Percentiles rank a stretch among this genome's conserved stretches.
Conservation (phyloP, 768 basidiomycete genomes). For the Collybia sordida region DNA sequence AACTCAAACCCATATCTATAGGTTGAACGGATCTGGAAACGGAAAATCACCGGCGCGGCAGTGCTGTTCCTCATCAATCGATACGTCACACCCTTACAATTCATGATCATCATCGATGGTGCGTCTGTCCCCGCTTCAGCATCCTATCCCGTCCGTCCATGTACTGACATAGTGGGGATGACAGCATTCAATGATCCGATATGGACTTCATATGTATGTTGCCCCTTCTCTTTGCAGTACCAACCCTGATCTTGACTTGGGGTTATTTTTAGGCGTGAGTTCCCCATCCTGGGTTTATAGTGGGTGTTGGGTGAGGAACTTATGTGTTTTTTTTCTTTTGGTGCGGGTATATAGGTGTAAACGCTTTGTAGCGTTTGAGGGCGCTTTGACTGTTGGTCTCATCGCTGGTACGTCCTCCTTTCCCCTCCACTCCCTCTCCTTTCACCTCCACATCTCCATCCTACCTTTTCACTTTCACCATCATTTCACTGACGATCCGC, state of each 20-base stretch:
- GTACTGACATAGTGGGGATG: no score
- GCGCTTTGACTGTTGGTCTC: slow-evolving; percentile 22
- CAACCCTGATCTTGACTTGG: background rate
- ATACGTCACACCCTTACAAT: slow-evolving; percentile 25
- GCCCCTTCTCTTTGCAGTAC: no score
- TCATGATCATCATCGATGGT: slow-evolving; percentile 24
- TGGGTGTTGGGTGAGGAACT: no score
- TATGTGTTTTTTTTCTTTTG: no score
- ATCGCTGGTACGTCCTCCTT: slow-evolving; percentile 23
- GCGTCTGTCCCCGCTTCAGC: background rate
- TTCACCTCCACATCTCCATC: no score
- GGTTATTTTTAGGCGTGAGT: slow-evolving; percentile 3
- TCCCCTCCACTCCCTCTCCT: no score
- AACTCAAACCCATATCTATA: no score
- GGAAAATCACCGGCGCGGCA: slow-evolving; percentile 19
- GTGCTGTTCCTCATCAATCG: slow-evolving; percentile 19
- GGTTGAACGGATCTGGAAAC: slow-evolving; percentile 29
- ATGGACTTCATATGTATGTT: slow-evolving; percentile 20
- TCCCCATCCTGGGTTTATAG: no score
- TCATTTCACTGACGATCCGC: background rate
- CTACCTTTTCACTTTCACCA: background rate
- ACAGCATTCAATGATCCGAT: slow-evolving; percentile 22
- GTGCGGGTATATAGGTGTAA: slow-evolving; percentile 20
- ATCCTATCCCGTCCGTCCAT: background rate
- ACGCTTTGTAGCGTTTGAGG: slow-evolving; percentile 27